phyloP scores from a whole-genome alignment of 2,329 filamentous ascomycete genomes.

The Cytospora mali region DNA sequence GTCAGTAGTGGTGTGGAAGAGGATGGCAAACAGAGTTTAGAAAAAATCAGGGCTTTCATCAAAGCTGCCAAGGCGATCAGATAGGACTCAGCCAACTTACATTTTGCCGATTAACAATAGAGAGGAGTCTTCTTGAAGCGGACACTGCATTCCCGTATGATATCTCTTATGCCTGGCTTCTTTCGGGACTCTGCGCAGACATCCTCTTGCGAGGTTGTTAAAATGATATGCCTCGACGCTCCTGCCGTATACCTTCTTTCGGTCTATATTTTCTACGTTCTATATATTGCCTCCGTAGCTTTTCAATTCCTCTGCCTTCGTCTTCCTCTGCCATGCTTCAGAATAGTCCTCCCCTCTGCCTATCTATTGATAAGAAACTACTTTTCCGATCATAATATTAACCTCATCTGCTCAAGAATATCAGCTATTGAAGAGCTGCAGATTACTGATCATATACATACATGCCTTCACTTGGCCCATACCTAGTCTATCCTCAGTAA shows the following conservation, averaged over 20 bases:
- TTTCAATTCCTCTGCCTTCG: neutral
- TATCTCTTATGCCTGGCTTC: neutral
- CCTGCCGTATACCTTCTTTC: neutral
- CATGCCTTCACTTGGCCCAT: neutral
- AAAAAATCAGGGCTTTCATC: slow-evolving; percentile 81
- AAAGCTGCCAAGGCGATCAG: slow-evolving; percentile 67
- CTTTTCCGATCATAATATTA: neutral
- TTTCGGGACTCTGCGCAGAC: neutral
- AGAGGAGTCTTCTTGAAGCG: neutral
- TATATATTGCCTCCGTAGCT: neutral
- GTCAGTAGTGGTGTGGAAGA: slow-evolving; percentile 93
- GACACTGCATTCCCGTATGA: neutral
- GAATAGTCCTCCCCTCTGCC: neutral
- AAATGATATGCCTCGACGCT: neutral
- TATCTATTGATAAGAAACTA: neutral
- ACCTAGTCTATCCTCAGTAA: neutral
- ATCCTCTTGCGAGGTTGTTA: neutral
- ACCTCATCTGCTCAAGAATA: neutral
- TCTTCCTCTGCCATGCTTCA: neutral
- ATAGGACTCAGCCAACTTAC: slow-evolving; percentile 35
- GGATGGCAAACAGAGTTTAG: slow-evolving; percentile 76
- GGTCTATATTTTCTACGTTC: neutral
- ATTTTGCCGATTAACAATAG: neutral
- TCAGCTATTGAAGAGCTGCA: neutral
- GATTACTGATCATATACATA: neutral